Conservation (phyloP, 2,329 filamentous ascomycete species). For the Bretziella fagacearum region DNA sequence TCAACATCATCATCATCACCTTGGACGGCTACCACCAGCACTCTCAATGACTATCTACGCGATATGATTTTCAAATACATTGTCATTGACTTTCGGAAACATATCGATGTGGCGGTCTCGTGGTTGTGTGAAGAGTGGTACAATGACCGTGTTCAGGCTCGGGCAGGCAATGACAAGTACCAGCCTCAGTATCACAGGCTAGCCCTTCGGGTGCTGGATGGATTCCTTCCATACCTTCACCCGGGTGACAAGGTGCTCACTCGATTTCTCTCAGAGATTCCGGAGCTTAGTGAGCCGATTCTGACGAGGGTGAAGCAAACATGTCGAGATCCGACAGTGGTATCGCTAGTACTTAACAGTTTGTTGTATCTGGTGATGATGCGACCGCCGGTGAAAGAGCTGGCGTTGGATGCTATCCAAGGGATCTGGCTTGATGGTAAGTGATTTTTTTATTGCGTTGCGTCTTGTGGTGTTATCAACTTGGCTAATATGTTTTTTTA, state of each 20-base stretch:
- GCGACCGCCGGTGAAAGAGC: constrained; percentile 44
- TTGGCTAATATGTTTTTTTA: constrained; percentile 2
- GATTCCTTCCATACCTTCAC: constrained; percentile 81
- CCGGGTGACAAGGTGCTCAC: constrained; percentile 78
- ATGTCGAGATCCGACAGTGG: constrained; percentile 48
- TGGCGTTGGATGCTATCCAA: constrained; percentile 47
- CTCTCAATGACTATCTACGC: constrained; percentile 53
- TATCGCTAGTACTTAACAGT: constrained; percentile 45
- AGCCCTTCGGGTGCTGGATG: constrained; percentile 67
- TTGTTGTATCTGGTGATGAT: constrained; percentile 51
- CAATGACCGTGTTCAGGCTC: constrained; percentile 47
- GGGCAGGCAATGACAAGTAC: neutral
- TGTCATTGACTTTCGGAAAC: constrained; percentile 75
- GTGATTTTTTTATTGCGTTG: constrained; percentile 20
- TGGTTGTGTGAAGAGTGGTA: constrained; percentile 99
- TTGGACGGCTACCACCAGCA: constrained; percentile 17
- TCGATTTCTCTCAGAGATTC: constrained; percentile 81
- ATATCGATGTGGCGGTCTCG: constrained; percentile 76
- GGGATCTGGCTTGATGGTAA: constrained; percentile 51
- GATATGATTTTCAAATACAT: constrained; percentile 71
- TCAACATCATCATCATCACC: neutral
- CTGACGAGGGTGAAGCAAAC: constrained; percentile 54
- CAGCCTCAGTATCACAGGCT: constrained; percentile 58
- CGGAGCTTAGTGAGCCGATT: constrained; percentile 55
- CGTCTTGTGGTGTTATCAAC: neutral